Conservation (phyloP, 2,329 filamentous ascomycete genomes). For the Colletotrichum chrysophilum region DNA sequence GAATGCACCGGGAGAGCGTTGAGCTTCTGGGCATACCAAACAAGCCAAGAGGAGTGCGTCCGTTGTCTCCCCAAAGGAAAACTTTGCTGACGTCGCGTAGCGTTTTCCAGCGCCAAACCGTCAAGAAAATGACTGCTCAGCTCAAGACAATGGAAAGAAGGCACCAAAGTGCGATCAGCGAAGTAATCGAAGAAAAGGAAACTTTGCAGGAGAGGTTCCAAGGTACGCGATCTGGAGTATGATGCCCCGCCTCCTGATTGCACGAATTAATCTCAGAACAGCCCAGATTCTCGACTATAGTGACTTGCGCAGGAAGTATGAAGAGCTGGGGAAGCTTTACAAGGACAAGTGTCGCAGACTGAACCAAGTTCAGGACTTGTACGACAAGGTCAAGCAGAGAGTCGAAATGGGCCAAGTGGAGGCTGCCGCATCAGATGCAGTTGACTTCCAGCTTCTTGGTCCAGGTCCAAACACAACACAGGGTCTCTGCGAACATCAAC, state of each 20-base stretch:
- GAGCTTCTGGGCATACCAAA: conserved; percentile 87
- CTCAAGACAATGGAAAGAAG: conserved; percentile 68
- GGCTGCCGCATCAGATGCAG: conserved; percentile 52
- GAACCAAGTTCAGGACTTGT: conserved; percentile 70
- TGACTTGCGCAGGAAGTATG: conserved; percentile 70
- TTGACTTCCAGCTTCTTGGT: background rate
- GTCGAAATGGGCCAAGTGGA: conserved; percentile 61
- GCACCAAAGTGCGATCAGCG: conserved; percentile 75
- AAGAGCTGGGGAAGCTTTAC: conserved; percentile 70
- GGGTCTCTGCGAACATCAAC: background rate
- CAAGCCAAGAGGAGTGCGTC: conserved; percentile 78
- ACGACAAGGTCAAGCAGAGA: conserved; percentile 64
- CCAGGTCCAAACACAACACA: background rate
- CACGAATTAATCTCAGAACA: conserved; percentile 24
- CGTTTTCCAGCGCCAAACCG: conserved; percentile 78
- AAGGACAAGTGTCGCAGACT: conserved; percentile 75
- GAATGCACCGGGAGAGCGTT: conserved; percentile 83
- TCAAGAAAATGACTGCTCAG: conserved; percentile 75
- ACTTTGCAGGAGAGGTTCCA: conserved; percentile 68
- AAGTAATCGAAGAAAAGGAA: conserved; percentile 77
- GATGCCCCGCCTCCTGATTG: background rate
- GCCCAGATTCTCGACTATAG: conserved; percentile 67
- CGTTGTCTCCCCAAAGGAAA: background rate
- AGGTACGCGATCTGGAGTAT: conserved; percentile 47
- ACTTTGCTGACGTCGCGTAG: conserved; percentile 41